Evolutionary conservation across 192 early-diverging fungal genomes (phyloP), one percentile per base, ranked within the genome.

Genomic region (Coemansia sp.): DNA sequence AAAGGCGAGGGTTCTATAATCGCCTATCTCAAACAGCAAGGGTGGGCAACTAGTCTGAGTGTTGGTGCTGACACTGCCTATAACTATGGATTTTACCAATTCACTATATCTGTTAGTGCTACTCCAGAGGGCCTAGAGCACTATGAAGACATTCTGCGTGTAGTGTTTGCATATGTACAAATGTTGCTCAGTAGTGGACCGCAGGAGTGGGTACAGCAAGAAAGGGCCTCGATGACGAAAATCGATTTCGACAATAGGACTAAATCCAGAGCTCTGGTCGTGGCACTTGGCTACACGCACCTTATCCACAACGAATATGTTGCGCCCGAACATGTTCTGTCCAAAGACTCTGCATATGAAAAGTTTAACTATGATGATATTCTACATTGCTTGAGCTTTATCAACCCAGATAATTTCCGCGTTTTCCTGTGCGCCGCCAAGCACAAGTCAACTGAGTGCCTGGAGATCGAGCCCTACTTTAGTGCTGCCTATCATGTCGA

Each of bases 1-100:
- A 92, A 96, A 65, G 89, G 89, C 27, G 71, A 76, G 15, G 97
- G 97, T 3, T 97, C 95, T 1, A 81, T 98, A 63, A 73, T 94
- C 12, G 88, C 91, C 1, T 77, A 92, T 39, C 76, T 97, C 33
- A 95, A 94, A 71, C 85, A 90, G 49, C 87, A 90, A 29, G 91
- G 93, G 3, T 97, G 95, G 95, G 93, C 92, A 8, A 87, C 91
- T 0, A 15, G 18, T 43, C 33, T 73, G 24, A 15, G 27, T 40
- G 64, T 46, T 3, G 29, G 64, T n/a, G 7, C 13, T 0, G 2
- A 27, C 6, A 36, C 61, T 1, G 16, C 18, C 8, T 66, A 71
- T 57, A 20, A 38, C 34, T 34, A 69, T 11, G 61, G 64, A 10
- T 72, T 78, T 44, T 57, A 65, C 55, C n/a, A 69, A 15, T 68